phyloP scores from a whole-genome alignment of 2,329 filamentous ascomycete species.

The Pseudogymnoascus sp. region DNA sequence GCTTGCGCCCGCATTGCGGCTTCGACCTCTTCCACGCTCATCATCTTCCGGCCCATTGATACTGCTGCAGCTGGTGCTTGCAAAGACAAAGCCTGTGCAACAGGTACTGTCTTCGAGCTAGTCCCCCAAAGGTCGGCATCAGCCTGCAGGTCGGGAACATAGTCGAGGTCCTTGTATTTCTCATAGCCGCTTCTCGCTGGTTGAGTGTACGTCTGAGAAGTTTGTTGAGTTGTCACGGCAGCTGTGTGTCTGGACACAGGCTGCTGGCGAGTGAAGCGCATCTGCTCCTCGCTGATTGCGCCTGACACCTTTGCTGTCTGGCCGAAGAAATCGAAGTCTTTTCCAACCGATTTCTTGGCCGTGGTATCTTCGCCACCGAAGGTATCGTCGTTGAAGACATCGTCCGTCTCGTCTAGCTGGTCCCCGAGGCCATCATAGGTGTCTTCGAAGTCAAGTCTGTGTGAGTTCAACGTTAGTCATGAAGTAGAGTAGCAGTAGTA shows the following conservation, averaged over 20 bases:
- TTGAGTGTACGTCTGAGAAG: slow-evolving; percentile 39
- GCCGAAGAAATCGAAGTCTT: slow-evolving; percentile 96
- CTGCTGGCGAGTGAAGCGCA: slow-evolving; percentile 70
- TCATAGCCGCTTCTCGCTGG: slow-evolving; percentile 79
- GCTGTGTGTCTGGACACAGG: slow-evolving; percentile 42
- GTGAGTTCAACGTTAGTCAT: slow-evolving; percentile 30
- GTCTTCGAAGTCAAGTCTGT: slow-evolving; percentile 81
- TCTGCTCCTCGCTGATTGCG: slow-evolving; percentile 84
- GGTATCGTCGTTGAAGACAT: slow-evolving; percentile 95
- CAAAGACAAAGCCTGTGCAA: slow-evolving; percentile 17
- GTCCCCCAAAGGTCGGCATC: slow-evolving; percentile 91
- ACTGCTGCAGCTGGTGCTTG: slow-evolving; percentile 28
- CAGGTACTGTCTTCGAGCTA: slow-evolving; percentile 43
- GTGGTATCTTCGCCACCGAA: slow-evolving; percentile 55
- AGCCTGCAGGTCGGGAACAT: slow-evolving; percentile 82
- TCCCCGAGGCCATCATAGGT: slow-evolving; percentile 94
- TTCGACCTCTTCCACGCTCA: slow-evolving; percentile 96
- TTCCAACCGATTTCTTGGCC: slow-evolving; percentile 55
- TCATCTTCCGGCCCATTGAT: slow-evolving; percentile 58
- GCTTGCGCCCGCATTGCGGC: slow-evolving; percentile 75
- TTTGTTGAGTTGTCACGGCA: slow-evolving; percentile 29
- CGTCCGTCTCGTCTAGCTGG: slow-evolving; percentile 81
- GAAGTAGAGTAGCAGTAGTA: neutral
- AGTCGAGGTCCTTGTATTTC: slow-evolving; percentile 71
- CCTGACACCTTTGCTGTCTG: slow-evolving; percentile 79